These are phyloP conservation scores for Skeletonema menzelii DNA, from an alignment of 108 stramenopile genomes.

Conservation along the genomic window DNA sequence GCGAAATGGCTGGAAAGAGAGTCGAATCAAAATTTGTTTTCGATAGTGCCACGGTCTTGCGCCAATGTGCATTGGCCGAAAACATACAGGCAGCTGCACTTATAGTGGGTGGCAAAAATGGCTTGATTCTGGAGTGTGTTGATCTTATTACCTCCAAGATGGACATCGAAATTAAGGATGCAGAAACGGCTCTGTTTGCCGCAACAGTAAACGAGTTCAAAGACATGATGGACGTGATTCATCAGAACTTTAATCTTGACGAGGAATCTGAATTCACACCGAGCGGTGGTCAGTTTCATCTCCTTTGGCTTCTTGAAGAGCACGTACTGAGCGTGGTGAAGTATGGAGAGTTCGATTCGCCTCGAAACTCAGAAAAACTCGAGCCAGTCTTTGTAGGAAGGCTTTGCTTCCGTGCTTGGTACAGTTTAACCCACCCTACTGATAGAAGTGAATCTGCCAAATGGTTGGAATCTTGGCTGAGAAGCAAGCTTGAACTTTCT, in stretches of 20 bases:
- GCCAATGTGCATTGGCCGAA: slow-evolving; percentile 60
- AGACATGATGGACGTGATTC: background rate
- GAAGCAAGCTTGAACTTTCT: slow-evolving; percentile 20
- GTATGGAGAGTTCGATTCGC: slow-evolving; percentile 71
- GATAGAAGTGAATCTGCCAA: slow-evolving; percentile 8
- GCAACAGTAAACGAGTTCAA: slow-evolving; percentile 25
- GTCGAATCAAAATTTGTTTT: slow-evolving; percentile 54
- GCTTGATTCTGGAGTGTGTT: slow-evolving; percentile 69
- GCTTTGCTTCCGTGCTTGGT: slow-evolving; percentile 74
- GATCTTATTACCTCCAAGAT: slow-evolving; percentile 54
- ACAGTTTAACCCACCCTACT: slow-evolving; percentile 45
- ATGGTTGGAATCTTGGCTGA: slow-evolving; percentile 62
- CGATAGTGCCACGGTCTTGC: slow-evolving; percentile 60
- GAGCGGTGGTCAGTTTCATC: slow-evolving; percentile 50
- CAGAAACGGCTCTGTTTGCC: slow-evolving; percentile 62
- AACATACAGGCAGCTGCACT: slow-evolving; percentile 79
- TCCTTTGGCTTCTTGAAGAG: slow-evolving; percentile 67
- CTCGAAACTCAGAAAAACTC: slow-evolving; percentile 48
- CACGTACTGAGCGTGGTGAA: slow-evolving; percentile 62
- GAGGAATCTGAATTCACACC: slow-evolving; percentile 40
- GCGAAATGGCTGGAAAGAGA: slow-evolving; percentile 68
- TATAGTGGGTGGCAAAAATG: slow-evolving; percentile 75
- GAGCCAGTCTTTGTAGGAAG: slow-evolving; percentile 76
- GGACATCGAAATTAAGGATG: slow-evolving; percentile 64
- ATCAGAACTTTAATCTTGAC: background rate